phyloP scores from a whole-genome alignment of 1,284 basidiomycete species.

The Sutorius eximius region DNA sequence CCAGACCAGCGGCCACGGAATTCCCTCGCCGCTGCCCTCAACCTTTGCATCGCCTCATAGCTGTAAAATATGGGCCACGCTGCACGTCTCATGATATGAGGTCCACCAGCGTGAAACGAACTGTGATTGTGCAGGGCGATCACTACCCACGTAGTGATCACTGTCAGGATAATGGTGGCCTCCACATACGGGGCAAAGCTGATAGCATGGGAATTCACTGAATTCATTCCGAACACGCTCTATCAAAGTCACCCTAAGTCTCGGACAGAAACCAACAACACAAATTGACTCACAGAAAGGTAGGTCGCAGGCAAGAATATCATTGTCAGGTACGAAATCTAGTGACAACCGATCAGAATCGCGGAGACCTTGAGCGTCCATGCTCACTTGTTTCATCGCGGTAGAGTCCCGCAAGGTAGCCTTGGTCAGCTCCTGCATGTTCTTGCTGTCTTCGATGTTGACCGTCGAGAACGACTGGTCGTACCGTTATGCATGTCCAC shows the following conservation, averaged over 20 bases:
- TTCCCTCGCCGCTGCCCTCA: neutral
- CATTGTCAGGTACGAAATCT: constrained; percentile 36
- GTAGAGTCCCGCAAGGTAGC: constrained; percentile 47
- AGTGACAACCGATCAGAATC: neutral
- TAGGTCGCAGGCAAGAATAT: constrained; percentile 35
- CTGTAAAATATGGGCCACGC: constrained; percentile 24
- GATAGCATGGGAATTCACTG: too few relatives aligned
- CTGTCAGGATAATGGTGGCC: constrained; percentile 46
- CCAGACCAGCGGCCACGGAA: neutral
- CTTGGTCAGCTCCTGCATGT: constrained; percentile 47
- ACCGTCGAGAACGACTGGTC: constrained; percentile 49
- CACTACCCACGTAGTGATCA: constrained; percentile 50
- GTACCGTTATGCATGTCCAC: constrained; percentile 3
- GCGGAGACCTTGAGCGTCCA: neutral
- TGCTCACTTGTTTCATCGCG: constrained; percentile 48
- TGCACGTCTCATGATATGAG: constrained; percentile 9
- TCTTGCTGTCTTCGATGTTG: constrained; percentile 49
- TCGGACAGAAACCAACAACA: neutral
- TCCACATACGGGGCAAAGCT: constrained; percentile 44
- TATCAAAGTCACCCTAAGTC: constrained; percentile 11
- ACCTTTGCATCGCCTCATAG: neutral
- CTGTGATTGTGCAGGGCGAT: constrained; percentile 34
- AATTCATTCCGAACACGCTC: constrained; percentile 42
- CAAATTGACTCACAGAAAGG: constrained; percentile 38
- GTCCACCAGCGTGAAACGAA: constrained; percentile 19